These are phyloP conservation scores for Plasmodium berghei DNA, from an alignment of 169 alveolate species.

Conservation along the genomic window DNA sequence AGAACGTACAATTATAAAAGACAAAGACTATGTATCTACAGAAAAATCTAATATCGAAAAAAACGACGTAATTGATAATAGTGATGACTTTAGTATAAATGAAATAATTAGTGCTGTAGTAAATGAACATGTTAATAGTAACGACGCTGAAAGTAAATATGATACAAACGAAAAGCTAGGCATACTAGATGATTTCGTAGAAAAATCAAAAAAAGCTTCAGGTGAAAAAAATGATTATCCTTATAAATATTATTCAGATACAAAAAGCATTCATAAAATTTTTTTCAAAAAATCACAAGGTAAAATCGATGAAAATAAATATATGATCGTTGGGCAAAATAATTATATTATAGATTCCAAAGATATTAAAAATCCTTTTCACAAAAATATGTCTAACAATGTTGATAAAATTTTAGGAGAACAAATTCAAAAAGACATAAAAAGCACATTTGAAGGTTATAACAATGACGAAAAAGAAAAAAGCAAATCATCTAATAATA, in stretches of 20 bases:
- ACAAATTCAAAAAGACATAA: conserved; percentile 33
- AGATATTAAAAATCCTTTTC: conserved; percentile 30
- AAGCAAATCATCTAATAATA: conserved; percentile 3
- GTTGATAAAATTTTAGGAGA: conserved; percentile 26
- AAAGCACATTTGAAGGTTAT: conserved; percentile 1
- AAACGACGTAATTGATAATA: background rate
- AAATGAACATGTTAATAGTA: background rate
- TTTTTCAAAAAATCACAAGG: conserved; percentile 35
- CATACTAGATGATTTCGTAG: conserved; percentile 38
- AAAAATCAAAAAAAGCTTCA: conserved; percentile 14
- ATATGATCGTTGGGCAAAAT: conserved; percentile 56
- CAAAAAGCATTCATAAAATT: conserved; percentile 56
- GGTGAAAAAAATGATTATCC: conserved; percentile 14
- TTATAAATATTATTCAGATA: conserved; percentile 39
- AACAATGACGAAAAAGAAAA: conserved; percentile 1
- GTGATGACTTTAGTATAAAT: background rate
- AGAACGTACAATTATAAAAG: conserved; percentile 21
- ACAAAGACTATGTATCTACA: conserved; percentile 4
- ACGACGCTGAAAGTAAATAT: background rate
- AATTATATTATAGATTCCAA: conserved; percentile 65
- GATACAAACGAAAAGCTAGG: conserved; percentile 26
- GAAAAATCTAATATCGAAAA: background rate
- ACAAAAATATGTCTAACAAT: conserved; percentile 13
- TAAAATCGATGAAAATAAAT: conserved; percentile 20
- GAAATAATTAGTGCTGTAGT: conserved; percentile 30